Conservation (phyloP, 306 rosid species). For the Delonix regia region DNA sequence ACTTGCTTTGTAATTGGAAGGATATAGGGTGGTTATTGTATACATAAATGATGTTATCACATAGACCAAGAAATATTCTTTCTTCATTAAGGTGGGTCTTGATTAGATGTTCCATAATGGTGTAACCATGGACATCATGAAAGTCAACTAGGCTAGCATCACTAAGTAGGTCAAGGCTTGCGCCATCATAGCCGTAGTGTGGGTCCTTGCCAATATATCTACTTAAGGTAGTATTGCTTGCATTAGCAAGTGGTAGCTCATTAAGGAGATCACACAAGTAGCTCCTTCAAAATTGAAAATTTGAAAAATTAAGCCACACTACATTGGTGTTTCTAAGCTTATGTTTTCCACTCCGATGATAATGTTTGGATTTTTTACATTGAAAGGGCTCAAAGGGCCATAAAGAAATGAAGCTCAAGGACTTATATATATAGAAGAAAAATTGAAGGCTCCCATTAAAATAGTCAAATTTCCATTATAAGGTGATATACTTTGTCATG, state of each 20-base stretch:
- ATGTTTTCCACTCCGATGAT: too few relatives aligned
- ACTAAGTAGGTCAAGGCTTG: conserved; percentile 87
- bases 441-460: too few relatives aligned
- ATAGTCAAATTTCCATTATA: too few relatives aligned
- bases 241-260: conserved; percentile 74
- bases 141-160: conserved; percentile 81
- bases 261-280: conserved; percentile 79
- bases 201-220: conserved; percentile 80
- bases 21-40: conserved; percentile 75
- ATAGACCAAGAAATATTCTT: conserved; percentile 69
- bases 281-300: too few relatives aligned
- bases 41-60: conserved; percentile 74
- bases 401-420: too few relatives aligned
- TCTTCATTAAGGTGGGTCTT: conserved; percentile 80
- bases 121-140: conserved; percentile 87
- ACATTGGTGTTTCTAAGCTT: too few relatives aligned
- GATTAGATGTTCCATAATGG: conserved; percentile 93
- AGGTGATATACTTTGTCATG: too few relatives aligned
- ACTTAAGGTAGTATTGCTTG: conserved; percentile 85
- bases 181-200: conserved; percentile 85
- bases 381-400: too few relatives aligned
- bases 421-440: too few relatives aligned
- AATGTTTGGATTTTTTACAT: too few relatives aligned
- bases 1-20: conserved; percentile 51
- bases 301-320: too few relatives aligned